Evolutionary conservation across 2,329 filamentous ascomycete species (phyloP), one percentile per base, ranked within the genome.

Genomic region (Trichoderma simmonsii): DNA sequence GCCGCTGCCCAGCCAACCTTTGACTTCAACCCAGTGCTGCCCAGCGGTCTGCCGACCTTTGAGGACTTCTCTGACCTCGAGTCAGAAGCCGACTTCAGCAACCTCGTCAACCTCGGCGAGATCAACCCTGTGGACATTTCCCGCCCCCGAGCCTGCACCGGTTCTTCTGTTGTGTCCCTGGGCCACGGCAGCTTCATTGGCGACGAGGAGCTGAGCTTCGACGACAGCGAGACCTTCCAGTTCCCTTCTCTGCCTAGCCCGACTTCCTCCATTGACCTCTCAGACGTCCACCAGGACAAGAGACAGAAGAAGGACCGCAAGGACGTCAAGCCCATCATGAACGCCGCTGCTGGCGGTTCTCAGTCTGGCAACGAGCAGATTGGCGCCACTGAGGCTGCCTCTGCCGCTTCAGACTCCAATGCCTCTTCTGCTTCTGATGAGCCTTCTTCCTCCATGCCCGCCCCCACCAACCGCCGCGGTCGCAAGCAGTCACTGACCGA

Each of bases 401-500:
- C 81, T 14, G 81, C 80, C 26, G 80, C 80, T 51, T 80, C 80
- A 11, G 83, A 84, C 71, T 82, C 81, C 8, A 77, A 78, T 56
- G 80, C 77, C 71, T 82, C 82, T 14, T 80, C 82, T 74, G 85
- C 76, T 80, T 88, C 81, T 78, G 87, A 82, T 79, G 82, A 76
- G 76, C 81, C 76, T 80, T 82, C 79, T 83, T 76, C 80, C 72
- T 76, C 82, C 75, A 59, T 83, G 1, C 84, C 87, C 3, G 84
- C 86, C 9, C 92, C 92, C 11, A 89, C 92, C 77, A 97, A 93
- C 83, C 95, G 96, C 75, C 95, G 96, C 73, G 96, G 96, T 73
- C 95, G 96, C 83, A 99, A 99, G 90, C 96, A 99, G 85, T 98
- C 96, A 1, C 84, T 98, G 77, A 98, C 96, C 6, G 96, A 98